phyloP scores from a whole-genome alignment of 192 early-diverging fungal species.

The Coemansia sp. region DNA sequence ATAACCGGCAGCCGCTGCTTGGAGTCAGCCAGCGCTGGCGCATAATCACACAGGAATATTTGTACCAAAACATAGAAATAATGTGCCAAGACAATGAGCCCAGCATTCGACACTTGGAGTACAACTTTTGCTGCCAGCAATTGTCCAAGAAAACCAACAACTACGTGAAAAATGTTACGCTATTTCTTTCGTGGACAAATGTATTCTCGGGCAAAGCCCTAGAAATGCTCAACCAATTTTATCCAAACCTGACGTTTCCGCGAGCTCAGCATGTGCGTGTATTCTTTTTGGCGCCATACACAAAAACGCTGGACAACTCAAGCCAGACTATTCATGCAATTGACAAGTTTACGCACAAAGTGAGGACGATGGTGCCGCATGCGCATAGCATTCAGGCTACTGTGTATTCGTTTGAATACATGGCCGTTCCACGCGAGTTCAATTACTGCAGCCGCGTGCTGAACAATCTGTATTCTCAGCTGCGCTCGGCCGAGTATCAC shows the following conservation, averaged over 20 bases:
- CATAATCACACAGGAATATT: not conserved
- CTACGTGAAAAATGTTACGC: not conserved
- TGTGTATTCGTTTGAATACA: not conserved
- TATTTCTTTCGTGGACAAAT: conserved; percentile 4
- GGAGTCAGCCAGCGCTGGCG: conserved; percentile 3
- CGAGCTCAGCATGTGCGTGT: not conserved
- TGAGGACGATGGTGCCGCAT: not conserved
- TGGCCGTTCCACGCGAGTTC: not conserved
- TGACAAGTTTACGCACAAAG: not conserved
- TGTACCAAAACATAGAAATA: conserved; percentile 4
- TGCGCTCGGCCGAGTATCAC: not conserved
- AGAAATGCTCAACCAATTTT: not conserved
- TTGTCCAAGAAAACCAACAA: not conserved
- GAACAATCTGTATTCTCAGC: not conserved
- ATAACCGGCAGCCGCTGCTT: not conserved
- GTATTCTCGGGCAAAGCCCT: not conserved
- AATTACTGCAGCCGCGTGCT: not conserved
- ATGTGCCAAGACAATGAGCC: conserved; percentile 6
- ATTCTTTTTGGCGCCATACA: conserved; percentile 3
- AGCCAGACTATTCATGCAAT: not conserved
- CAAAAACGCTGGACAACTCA: not conserved
- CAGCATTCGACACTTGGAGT: conserved; percentile 1
- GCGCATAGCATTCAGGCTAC: not conserved
- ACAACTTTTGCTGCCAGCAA: not conserved
- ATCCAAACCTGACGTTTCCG: not conserved